phyloP scores from a whole-genome alignment of 176 grass and related monocot species.

The Cymbopogon citratus region DNA sequence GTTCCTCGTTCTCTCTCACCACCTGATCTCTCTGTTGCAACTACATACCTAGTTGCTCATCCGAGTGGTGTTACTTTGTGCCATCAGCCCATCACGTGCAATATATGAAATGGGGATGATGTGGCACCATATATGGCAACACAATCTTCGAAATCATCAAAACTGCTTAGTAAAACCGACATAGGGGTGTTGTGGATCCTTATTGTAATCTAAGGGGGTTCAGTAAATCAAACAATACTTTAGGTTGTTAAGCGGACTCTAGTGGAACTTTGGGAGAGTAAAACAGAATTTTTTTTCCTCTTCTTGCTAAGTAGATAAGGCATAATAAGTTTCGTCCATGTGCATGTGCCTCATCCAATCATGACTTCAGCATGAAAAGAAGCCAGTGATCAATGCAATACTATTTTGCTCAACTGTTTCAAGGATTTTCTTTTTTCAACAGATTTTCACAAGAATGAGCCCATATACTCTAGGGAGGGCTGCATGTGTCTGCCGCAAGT shows the following conservation, averaged over 20 bases:
- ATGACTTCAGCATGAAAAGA: slow-evolving; percentile 7
- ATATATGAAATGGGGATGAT: no score
- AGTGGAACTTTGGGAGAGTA: neutral
- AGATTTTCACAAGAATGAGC: slow-evolving; percentile 84
- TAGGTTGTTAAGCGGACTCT: neutral
- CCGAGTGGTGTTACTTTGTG: neutral
- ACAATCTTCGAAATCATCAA: neutral
- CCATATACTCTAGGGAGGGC: slow-evolving; percentile 83
- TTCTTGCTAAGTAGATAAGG: neutral
- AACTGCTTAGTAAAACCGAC: neutral
- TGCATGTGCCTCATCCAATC: neutral
- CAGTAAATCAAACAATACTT: neutral
- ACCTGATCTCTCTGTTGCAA: neutral
- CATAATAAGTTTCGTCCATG: neutral
- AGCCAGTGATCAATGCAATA: neutral
- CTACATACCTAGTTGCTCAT: neutral
- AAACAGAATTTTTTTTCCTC: no score
- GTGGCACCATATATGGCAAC: no score
- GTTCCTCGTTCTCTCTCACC: neutral
- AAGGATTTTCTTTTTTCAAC: slow-evolving; percentile 17
- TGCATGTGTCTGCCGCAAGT: slow-evolving; percentile 81
- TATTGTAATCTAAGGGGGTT: neutral
- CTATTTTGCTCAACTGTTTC: neutral
- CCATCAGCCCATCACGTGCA: no score
- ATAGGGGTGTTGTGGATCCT: neutral